Conservation (phyloP, 768 basidiomycete species). For the Dendrothele bispora region DNA sequence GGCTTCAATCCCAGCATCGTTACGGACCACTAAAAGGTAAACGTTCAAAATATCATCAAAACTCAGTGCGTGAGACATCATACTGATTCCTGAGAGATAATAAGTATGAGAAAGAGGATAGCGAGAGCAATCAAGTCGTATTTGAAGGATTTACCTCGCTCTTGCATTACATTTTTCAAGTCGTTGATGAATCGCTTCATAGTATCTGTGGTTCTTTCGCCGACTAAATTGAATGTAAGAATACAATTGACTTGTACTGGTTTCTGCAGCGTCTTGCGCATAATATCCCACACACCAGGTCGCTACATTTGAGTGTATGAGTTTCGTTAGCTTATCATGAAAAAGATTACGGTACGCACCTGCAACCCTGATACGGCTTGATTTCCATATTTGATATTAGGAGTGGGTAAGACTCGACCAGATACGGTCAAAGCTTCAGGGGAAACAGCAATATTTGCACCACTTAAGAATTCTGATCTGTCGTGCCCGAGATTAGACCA, state of each 20-base stretch:
- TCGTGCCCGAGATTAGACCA: slow-evolving; percentile 34
- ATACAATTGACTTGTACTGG: slow-evolving; percentile 11
- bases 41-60: not conserved
- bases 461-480: slow-evolving; percentile 39
- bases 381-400: slow-evolving; percentile 29
- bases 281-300: slow-evolving; percentile 31
- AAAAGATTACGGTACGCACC: not conserved
- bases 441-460: slow-evolving; percentile 36
- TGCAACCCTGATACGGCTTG: not conserved
- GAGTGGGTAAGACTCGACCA: slow-evolving; percentile 35
- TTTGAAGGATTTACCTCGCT: slow-evolving; percentile 18
- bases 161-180: slow-evolving; percentile 20
- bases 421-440: slow-evolving; percentile 27
- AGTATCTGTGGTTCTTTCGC: slow-evolving; percentile 2
- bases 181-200: slow-evolving; percentile 20
- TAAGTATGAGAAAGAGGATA: not conserved
- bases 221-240: slow-evolving; percentile 25
- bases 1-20: not conserved
- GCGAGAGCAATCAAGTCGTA: not conserved
- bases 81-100: not conserved
- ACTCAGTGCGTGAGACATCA: not conserved
- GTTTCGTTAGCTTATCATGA: not conserved
- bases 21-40: not conserved
- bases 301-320: not conserved
- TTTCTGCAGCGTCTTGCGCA: slow-evolving; percentile 20